phyloP scores from a whole-genome alignment of 2,329 filamentous ascomycete species.

The Sarocladium kiliense region DNA sequence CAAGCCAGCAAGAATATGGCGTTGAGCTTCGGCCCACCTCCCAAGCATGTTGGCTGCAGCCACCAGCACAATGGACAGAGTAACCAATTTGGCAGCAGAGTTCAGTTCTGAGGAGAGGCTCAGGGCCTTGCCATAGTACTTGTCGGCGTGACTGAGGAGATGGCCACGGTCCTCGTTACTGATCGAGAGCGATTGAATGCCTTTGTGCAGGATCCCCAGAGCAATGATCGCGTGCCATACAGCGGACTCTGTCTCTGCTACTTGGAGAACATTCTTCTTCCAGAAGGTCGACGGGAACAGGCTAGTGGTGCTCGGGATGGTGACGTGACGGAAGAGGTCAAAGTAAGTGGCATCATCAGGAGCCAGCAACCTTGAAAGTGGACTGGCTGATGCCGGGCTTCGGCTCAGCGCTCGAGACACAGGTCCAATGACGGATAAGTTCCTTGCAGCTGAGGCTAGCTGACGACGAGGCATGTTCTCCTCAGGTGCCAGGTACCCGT shows the following conservation, averaged over 20 bases:
- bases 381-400: not conserved
- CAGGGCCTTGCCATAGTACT: conserved; percentile 23
- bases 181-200: not conserved
- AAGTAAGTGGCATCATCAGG: conserved; percentile 19
- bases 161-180: conserved; percentile 13
- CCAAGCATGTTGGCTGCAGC: conserved; percentile 27
- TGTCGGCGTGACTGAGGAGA: conserved; percentile 17
- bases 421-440: conserved; percentile 23
- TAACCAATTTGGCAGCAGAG: conserved; percentile 21
- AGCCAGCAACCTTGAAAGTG: not conserved
- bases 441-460: conserved; percentile 21
- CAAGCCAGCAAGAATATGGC: conserved; percentile 26
- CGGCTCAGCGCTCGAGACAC: conserved; percentile 18
- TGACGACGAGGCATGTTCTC: conserved; percentile 24
- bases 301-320: conserved; percentile 20
- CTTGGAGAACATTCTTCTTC: conserved; percentile 24
- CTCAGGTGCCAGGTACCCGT: conserved; percentile 24
- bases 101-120: conserved; percentile 20
- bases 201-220: conserved; percentile 28
- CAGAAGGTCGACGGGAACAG: conserved; percentile 27
- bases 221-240: conserved; percentile 30
- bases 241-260: conserved; percentile 28
- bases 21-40: conserved; percentile 22
- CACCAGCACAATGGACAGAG: conserved; percentile 25
- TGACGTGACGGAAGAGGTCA: conserved; percentile 29